Base-by-base conservation (phyloP, 2,329 filamentous ascomycete genomes). In the Fusarium equiseti region DNA sequence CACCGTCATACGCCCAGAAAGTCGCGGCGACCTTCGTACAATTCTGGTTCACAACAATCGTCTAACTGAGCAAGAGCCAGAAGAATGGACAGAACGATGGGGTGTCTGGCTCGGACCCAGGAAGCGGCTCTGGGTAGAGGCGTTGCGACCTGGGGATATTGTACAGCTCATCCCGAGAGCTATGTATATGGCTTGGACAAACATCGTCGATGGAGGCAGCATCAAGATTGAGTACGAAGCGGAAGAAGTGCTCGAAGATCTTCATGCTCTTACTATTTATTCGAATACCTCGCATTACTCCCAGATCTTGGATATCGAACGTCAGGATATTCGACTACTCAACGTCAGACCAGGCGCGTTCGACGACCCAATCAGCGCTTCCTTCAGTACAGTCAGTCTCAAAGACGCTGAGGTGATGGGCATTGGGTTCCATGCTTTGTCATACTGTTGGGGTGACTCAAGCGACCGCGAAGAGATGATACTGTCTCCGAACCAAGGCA, bases 121-220 rank as follows among this genome's bases (percentile, higher is more conserved):
- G 0, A 31, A 61, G 16, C 29, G 66, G 3, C 45, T 63, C 1
- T 73, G 66, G 70, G 61, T 72, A 1, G 46, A 70, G 13, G 70
- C 56, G 0, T 12, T 72, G 6, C 49, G 53, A 2, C 54, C 70
- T 6, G 70, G 70, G 0, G 70, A 72, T 18, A 16, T 68, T 0
- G 63, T 72, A 3, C 70, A 73, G 6, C 57, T 72, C 1, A 59
- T 73, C 4, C 70, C 70, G 2, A 59, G 65, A 20, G 70, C 70
- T 4, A 68, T 59, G 18, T 73, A 73, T 4, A 53, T 55, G 10
- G 70, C 63, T 12, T 72, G 66, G 70, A 68, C 72, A 3, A 72
- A 72, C 1, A 73, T 71, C 3, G 48, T 72, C 8, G 48, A 71
- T 1, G 51, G 71, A 16, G 61, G 57, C 0, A 51, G 57, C 1